Conservation (phyloP, 2,329 filamentous ascomycete genomes). For the Pseudogymnoascus destructans region DNA sequence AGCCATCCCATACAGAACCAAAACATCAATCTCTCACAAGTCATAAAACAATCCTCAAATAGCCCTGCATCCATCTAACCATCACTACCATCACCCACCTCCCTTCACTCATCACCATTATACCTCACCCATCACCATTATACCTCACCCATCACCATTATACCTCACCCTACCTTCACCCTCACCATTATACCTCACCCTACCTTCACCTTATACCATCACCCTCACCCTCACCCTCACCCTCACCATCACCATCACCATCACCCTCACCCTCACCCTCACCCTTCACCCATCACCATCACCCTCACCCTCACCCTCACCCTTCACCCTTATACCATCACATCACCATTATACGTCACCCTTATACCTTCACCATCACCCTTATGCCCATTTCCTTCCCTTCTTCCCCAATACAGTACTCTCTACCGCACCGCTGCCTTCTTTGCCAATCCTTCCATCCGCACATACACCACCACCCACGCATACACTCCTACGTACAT, state of each 20-base stretch:
- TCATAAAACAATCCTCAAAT: not conserved
- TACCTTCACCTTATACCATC: too few relatives aligned
- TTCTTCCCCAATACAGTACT: not conserved
- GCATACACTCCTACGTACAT: not conserved
- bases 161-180: too few relatives aligned
- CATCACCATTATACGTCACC: too few relatives aligned
- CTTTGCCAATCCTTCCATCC: not conserved
- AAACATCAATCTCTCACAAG: too few relatives aligned
- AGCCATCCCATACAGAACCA: too few relatives aligned
- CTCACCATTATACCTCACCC: too few relatives aligned
- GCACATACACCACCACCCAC: not conserved
- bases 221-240: too few relatives aligned
- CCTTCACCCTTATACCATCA: too few relatives aligned
- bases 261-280: not conserved
- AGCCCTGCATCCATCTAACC: not conserved
- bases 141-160: too few relatives aligned
- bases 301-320: too few relatives aligned
- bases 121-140: not conserved
- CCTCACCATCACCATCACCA: not conserved
- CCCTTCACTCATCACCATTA: not conserved
- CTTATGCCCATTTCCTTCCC: not conserved
- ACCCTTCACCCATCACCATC: not conserved
- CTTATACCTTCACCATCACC: not conserved
- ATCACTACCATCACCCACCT: too few relatives aligned
- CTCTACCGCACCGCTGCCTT: not conserved